Percentiles rank a stretch among this genome's conserved stretches.
Evolutionary conservation across 257 asterid species (phyloP).

Genomic region (Prunella vulgaris): DNA sequence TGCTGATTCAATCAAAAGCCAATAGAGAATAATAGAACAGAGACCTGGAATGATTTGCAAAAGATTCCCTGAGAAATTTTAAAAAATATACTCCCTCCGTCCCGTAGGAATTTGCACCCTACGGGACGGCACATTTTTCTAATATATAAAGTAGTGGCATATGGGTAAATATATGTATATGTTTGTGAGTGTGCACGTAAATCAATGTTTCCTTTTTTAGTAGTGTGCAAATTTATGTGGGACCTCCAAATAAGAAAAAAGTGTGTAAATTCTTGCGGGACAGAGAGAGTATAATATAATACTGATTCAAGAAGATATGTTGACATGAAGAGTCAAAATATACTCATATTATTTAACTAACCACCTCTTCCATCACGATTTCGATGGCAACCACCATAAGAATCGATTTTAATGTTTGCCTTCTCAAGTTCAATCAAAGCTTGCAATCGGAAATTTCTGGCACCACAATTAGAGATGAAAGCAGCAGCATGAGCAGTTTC

Average conservation of each 20-base stretch:
- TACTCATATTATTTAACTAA: constrained; percentile 3
- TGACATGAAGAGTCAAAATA: not conserved
- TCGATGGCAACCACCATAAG: constrained; percentile 88
- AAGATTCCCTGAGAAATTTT: not conserved
- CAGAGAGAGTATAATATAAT: no score
- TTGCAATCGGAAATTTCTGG: constrained; percentile 85
- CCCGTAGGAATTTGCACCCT: no score
- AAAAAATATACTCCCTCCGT: no score
- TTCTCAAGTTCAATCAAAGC: constrained; percentile 83
- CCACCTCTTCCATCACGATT: constrained; percentile 80
- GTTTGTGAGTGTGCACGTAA: no score
- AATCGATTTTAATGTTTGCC: constrained; percentile 66
- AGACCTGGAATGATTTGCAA: not conserved
- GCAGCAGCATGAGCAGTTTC: constrained; percentile 87
- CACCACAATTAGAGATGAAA: constrained; percentile 92
- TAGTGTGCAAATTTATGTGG: no score
- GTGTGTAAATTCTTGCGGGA: no score
- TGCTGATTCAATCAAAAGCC: not conserved
- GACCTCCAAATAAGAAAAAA: no score
- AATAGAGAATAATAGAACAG: not conserved
- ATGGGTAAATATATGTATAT: no score
- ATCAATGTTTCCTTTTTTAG: no score
- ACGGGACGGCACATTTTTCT: no score
- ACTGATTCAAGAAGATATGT: not conserved
- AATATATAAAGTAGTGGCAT: no score